Conservation (phyloP, 805 yeast genomes). For the Candida piceae region DNA sequence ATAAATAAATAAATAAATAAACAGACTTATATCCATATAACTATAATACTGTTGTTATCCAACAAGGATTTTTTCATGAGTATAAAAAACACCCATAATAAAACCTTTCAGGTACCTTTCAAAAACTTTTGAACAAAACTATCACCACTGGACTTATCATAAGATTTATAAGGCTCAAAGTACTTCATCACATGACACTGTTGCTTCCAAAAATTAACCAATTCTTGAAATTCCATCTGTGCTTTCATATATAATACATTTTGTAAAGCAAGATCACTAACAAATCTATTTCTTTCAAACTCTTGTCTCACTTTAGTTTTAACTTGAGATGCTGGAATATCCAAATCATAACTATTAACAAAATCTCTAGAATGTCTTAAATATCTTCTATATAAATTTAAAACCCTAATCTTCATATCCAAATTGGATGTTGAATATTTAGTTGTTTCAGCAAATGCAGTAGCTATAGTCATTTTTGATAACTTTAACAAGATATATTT, state of each 20-base stretch:
- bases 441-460: slow-evolving; percentile 81
- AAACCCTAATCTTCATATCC: slow-evolving; percentile 59
- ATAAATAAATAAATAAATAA: no score
- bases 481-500: no score
- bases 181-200: slow-evolving; percentile 78
- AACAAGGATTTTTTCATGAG: no score
- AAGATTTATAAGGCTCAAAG: slow-evolving; percentile 61
- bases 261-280: slow-evolving; percentile 56
- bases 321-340: slow-evolving; percentile 71
- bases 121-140: slow-evolving; percentile 70
- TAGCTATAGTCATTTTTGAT: slow-evolving; percentile 51
- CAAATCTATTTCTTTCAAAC: slow-evolving; percentile 78
- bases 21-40: no score
- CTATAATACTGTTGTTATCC: no score
- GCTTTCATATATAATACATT: slow-evolving; percentile 76
- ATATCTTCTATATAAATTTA: slow-evolving; percentile 70
- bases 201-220: slow-evolving; percentile 88
- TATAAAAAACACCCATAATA: no score
- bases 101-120: slow-evolving; percentile 60
- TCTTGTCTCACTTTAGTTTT: slow-evolving; percentile 85
- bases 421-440: slow-evolving; percentile 55
- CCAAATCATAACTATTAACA: slow-evolving; percentile 63
- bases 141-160: slow-evolving; percentile 51
- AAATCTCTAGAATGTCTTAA: slow-evolving; percentile 47
- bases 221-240: slow-evolving; percentile 86